A percentile compares a stretch with the other conserved stretches of the same genome.
phyloP scores from a whole-genome alignment of 1,284 basidiomycete species.

The Puccinia horiana region DNA sequence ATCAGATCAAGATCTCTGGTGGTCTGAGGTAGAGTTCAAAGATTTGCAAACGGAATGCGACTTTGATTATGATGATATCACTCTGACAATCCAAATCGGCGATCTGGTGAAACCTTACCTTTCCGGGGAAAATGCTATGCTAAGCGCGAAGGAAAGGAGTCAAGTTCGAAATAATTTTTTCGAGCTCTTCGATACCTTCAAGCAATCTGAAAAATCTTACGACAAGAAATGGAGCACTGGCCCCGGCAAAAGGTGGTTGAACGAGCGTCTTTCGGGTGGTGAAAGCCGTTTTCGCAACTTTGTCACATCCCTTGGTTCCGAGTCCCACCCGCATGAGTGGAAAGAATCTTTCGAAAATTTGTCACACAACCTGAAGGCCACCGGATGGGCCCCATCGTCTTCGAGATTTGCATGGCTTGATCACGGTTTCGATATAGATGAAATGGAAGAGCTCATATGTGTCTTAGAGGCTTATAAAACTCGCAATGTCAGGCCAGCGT shows the following conservation, averaged over 20 bases:
- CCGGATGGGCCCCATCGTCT: conserved; percentile 1
- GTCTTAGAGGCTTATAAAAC: conserved; percentile 23
- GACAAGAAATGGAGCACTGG: conserved; percentile 14
- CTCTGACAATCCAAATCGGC: conserved; percentile 20
- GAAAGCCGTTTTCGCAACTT: background rate
- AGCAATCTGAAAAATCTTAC: conserved; percentile 22
- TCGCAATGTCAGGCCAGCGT: background rate
- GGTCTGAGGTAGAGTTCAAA: background rate
- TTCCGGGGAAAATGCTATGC: background rate
- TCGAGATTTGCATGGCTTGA: conserved; percentile 8
- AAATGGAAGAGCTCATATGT: conserved; percentile 29
- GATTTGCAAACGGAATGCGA: background rate
- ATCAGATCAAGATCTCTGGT: conserved; percentile 5
- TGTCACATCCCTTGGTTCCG: background rate
- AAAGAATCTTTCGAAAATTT: background rate
- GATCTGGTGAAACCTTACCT: background rate
- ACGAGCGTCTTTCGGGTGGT: background rate
- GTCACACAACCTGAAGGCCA: background rate
- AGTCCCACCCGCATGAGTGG: background rate
- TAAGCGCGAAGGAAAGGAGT: background rate
- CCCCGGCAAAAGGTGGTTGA: background rate
- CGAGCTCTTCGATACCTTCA: conserved; percentile 13
- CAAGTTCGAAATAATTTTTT: background rate
- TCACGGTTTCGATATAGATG: conserved; percentile 14
- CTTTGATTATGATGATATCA: background rate